Conservation (phyloP, 805 yeast species). For the Cyberlindnera mycetangii region DNA sequence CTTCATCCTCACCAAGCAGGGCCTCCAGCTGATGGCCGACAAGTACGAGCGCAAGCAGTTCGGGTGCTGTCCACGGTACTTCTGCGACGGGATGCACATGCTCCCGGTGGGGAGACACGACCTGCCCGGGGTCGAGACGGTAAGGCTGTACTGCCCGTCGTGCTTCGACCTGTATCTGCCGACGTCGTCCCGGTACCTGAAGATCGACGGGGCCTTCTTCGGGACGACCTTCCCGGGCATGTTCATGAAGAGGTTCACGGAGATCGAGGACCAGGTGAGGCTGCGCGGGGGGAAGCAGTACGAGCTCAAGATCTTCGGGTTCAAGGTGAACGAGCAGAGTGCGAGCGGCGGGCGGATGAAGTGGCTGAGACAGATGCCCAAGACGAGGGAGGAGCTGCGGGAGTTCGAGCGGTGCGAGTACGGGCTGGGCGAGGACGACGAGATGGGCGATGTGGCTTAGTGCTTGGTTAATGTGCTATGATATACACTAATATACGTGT, state of each 20-base stretch:
- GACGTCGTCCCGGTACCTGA: conserved; percentile 76
- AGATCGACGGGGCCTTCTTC: conserved; percentile 94
- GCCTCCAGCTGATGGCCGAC: conserved; percentile 88
- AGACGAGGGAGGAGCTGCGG: conserved; percentile 52
- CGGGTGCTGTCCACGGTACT: conserved; percentile 88
- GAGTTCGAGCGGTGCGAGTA: conserved; percentile 68
- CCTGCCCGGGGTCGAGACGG: conserved; percentile 87
- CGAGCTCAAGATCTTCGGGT: conserved; percentile 84
- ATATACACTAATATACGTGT: too few species aligned
- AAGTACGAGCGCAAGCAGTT: conserved; percentile 87
- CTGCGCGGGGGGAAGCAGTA: conserved; percentile 44
- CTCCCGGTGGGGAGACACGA: conserved; percentile 92
- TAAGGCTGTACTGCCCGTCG: conserved; percentile 89
- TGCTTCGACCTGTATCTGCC: conserved; percentile 92
- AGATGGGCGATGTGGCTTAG: conserved; percentile 1
- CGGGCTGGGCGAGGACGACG: conserved; percentile 29
- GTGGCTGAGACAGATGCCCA: conserved; percentile 86
- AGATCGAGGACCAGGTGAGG: conserved; percentile 72
- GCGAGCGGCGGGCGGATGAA: conserved; percentile 90
- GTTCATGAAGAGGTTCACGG: conserved; percentile 88
- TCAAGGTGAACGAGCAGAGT: conserved; percentile 71
- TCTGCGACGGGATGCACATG: conserved; percentile 85
- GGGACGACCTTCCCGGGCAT: conserved; percentile 96
- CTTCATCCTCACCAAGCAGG: conserved; percentile 83
- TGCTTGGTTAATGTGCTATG: background rate